Conservation (phyloP, 176 grass and related monocot species). For the Eragrostis curvula region DNA sequence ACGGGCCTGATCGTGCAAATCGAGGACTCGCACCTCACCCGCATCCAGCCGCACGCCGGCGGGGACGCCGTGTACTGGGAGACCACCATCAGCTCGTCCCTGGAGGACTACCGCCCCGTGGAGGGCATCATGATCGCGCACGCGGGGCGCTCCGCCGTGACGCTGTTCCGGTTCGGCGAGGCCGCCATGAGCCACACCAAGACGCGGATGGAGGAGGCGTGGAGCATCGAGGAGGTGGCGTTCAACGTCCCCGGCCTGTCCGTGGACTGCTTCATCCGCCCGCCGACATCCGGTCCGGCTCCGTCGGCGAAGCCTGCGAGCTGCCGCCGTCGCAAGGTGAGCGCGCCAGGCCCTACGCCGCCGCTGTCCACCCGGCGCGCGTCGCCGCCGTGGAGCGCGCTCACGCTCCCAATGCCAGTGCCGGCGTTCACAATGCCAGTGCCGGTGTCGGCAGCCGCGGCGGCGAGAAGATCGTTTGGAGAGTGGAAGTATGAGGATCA, state of each 20-base stretch:
- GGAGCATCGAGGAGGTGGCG: slow-evolving; percentile 97
- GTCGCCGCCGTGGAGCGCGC: slow-evolving; percentile 46
- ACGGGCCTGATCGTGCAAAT: slow-evolving; percentile 80
- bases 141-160: slow-evolving; percentile 68
- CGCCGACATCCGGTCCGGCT: slow-evolving; percentile 74
- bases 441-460: background rate
- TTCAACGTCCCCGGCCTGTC: slow-evolving; percentile 93
- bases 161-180: slow-evolving; percentile 92
- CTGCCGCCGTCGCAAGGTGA: slow-evolving; percentile 53
- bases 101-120: slow-evolving; percentile 78
- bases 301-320: slow-evolving; percentile 68
- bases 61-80: slow-evolving; percentile 96
- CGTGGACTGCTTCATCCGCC: slow-evolving; percentile 93
- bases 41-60: slow-evolving; percentile 77
- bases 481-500: slow-evolving; percentile 61
- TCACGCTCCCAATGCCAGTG: background rate
- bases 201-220: slow-evolving; percentile 93
- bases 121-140: slow-evolving; percentile 96
- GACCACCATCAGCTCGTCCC: slow-evolving; percentile 78
- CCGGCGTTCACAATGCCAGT: too few relatives aligned
- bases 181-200: slow-evolving; percentile 93
- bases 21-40: slow-evolving; percentile 91
- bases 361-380: slow-evolving; percentile 14
- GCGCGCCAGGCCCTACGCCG: slow-evolving; percentile 42
- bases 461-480: slow-evolving; percentile 72